Evolutionary conservation across 2,329 filamentous ascomycete species (phyloP), one percentile per base, ranked within the genome.

Genomic region (Escovopsis sp.): DNA sequence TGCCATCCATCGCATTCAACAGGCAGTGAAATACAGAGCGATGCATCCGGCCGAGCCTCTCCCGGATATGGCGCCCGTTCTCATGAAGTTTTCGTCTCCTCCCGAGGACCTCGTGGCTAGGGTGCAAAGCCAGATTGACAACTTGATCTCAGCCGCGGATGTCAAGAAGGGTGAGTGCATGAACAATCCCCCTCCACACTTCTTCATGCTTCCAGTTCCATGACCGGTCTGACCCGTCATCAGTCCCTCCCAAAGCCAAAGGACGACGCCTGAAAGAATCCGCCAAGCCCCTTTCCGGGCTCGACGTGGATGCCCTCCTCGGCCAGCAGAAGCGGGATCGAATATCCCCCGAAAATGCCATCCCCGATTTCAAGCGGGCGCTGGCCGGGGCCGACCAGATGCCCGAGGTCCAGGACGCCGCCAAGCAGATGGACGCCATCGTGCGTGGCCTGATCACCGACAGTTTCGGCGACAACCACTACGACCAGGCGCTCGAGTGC

Each of bases 321-420:
- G 69, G 70, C 31, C 71, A 66, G 32, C 60, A 59, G 19, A 57
- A 56, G 41, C 61, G 58, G 37, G 48, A 44, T 5, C 44, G 44
- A n/a, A 65, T 76, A 16, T 63, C 64, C 2, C 53, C 70, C 0
- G 68, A 79, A 9, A 96, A 96, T 43, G 75, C 87, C 1, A 75
- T 96, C 5, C 86, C 90, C 0, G 83, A 88, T 40, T 94, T 94
- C 70, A 92, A 87, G 52, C 84, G 85, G 53, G 69, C 78, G 3
- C 64, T 96, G 13, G 65, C 65, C 2, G 59, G 61, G 2, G 67
- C 79, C 0, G 66, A 72, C 6, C 68, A 76, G 19, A 60, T 79
- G 1, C 60, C 69, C 2, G 65, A 70, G 4, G 70, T 92, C 35
- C 65, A 73, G 40, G 70, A 77, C 14, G 79, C 80, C 1, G 68